phyloP scores from a whole-genome alignment of 1,139 yeast genomes.

The Scheffersomyces lignicola region DNA sequence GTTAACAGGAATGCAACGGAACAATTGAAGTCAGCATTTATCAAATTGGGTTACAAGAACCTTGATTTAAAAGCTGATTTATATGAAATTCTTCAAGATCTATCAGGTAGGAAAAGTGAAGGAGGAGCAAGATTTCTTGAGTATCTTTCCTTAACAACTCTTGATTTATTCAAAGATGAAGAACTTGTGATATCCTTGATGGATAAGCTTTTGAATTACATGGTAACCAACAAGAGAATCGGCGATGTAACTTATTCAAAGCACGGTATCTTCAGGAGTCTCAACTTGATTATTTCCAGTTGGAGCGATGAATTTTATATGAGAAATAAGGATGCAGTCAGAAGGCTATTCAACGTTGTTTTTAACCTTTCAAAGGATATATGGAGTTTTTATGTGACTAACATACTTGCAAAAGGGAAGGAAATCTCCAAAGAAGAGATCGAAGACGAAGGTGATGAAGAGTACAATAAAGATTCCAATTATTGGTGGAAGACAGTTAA shows the following conservation, averaged over 20 bases:
- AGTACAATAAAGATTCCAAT: slow-evolving; percentile 57
- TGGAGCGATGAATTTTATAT: slow-evolving; percentile 8
- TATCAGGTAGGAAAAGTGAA: slow-evolving; percentile 74
- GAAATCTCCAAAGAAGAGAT: slow-evolving; percentile 46
- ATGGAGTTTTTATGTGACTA: not conserved
- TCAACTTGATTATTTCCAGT: slow-evolving; percentile 45
- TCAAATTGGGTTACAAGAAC: slow-evolving; percentile 3
- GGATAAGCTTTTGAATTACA: not conserved
- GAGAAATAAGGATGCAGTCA: not conserved
- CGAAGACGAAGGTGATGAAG: slow-evolving; percentile 25
- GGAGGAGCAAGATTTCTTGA: slow-evolving; percentile 61
- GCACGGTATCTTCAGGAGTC: slow-evolving; percentile 67
- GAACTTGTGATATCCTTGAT: slow-evolving; percentile 5
- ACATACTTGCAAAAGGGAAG: not conserved
- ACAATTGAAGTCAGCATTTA: slow-evolving; percentile 2
- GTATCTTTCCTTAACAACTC: slow-evolving; percentile 1
- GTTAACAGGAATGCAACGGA: slow-evolving; percentile 40
- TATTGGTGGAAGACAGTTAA: slow-evolving; percentile 87
- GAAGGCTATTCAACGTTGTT: not conserved
- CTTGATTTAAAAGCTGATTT: slow-evolving; percentile 36
- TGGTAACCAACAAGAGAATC: not conserved
- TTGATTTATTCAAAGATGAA: not conserved
- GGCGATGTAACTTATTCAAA: slow-evolving; percentile 17
- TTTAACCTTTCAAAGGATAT: not conserved
- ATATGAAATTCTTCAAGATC: slow-evolving; percentile 46